Conservation (phyloP, 1,284 basidiomycete genomes). For the Moesziomyces aphidis region DNA sequence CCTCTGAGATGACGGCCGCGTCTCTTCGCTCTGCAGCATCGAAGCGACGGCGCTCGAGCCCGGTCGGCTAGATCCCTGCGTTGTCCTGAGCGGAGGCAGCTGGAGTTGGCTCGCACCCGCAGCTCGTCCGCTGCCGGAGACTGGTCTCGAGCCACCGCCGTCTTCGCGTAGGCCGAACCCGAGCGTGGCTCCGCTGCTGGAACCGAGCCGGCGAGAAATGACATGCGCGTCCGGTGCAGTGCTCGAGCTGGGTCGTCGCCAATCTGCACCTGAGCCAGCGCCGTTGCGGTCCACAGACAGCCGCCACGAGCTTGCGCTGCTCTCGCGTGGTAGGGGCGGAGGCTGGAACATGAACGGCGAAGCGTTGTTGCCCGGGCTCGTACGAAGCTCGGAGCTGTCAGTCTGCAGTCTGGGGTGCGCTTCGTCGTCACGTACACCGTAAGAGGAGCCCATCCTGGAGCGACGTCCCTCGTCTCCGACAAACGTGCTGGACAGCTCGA, state of each 20-base stretch:
- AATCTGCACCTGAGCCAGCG: slow-evolving; percentile 19
- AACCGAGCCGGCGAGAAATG: slow-evolving; percentile 35
- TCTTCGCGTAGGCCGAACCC: slow-evolving; percentile 20
- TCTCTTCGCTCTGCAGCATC: slow-evolving; percentile 19
- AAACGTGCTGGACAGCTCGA: slow-evolving; percentile 11
- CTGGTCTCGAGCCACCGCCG: slow-evolving; percentile 25
- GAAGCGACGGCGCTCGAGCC: slow-evolving; percentile 27
- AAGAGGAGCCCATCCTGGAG: slow-evolving; percentile 27
- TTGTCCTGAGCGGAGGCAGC: slow-evolving; percentile 32
- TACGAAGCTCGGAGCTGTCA: slow-evolving; percentile 47
- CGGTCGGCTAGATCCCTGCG: slow-evolving; percentile 16
- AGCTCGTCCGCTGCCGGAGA: slow-evolving; percentile 24
- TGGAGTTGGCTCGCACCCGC: slow-evolving; percentile 13
- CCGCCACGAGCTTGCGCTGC: slow-evolving; percentile 21
- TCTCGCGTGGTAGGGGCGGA: slow-evolving; percentile 48
- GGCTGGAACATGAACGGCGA: slow-evolving; percentile 61
- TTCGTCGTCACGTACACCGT: slow-evolving; percentile 20
- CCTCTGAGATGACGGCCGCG: slow-evolving; percentile 3
- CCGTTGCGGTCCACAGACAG: slow-evolving; percentile 21
- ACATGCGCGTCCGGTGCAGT: slow-evolving; percentile 42
- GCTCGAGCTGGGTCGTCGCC: slow-evolving; percentile 45
- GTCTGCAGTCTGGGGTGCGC: slow-evolving; percentile 30
- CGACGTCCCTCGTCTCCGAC: slow-evolving; percentile 6
- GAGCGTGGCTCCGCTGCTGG: slow-evolving; percentile 25
- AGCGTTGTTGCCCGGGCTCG: slow-evolving; percentile 46